A percentile compares a stretch with the other conserved stretches of the same genome.
These are phyloP conservation scores for Limonomyces culmigenus DNA, from an alignment of 1,284 basidiomycete genomes.

Conservation along the genomic window DNA sequence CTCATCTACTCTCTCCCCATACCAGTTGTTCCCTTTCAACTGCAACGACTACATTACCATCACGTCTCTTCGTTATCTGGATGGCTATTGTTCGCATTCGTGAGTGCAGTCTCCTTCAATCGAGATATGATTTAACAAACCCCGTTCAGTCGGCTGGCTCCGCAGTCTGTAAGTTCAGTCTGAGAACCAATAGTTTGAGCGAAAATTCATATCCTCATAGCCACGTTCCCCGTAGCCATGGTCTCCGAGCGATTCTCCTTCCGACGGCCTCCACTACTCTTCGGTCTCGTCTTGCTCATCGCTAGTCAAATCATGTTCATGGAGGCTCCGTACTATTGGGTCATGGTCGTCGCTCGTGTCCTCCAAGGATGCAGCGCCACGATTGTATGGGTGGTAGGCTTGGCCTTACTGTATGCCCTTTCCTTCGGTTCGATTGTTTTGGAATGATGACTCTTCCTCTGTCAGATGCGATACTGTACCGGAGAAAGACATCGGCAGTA, in stretches of 20 bases:
- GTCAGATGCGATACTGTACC: conserved; percentile 53
- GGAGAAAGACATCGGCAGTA: conserved; percentile 38
- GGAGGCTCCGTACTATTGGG: conserved; percentile 51
- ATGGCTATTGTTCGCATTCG: conserved; percentile 51
- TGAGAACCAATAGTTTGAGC: background rate
- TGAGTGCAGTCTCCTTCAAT: conserved; percentile 14
- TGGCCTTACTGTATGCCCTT: conserved; percentile 44
- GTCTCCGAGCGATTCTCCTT: conserved; percentile 44
- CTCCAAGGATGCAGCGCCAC: conserved; percentile 61
- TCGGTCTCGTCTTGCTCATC: conserved; percentile 37
- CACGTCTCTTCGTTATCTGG: conserved; percentile 41
- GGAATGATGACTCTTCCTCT: conserved; percentile 4
- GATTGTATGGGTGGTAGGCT: conserved; percentile 60
- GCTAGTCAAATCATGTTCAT: conserved; percentile 57
- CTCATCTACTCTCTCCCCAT: conserved; percentile 55
- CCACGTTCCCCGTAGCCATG: conserved; percentile 53
- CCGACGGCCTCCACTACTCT: conserved; percentile 39
- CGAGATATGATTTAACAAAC: background rate
- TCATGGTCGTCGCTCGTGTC: conserved; percentile 57
- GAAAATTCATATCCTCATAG: conserved; percentile 16
- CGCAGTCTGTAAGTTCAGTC: conserved; percentile 12
- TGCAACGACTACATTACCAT: conserved; percentile 35
- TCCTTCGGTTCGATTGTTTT: conserved; percentile 1
- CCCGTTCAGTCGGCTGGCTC: conserved; percentile 16
- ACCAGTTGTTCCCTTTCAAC: conserved; percentile 62